A percentile compares a stretch with the other conserved stretches of the same genome.
Conservation (phyloP, 164 flowering plant species). For the Malania oleifera region DNA sequence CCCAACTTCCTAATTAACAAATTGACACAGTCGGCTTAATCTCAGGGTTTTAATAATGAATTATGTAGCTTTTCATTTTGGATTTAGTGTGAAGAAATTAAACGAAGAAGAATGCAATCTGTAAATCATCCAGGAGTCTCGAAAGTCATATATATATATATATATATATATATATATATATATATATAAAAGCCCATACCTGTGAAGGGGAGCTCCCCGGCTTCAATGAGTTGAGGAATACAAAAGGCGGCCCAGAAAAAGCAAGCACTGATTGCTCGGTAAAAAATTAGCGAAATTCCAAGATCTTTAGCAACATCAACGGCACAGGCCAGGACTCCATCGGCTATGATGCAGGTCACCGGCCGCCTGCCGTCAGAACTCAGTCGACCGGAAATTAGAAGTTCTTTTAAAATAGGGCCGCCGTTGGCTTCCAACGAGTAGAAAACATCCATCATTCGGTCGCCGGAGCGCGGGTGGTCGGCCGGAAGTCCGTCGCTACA, state of each 20-base stretch:
- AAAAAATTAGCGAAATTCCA: not conserved
- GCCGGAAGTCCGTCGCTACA: conserved; percentile 33
- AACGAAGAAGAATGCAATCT: too few species aligned
- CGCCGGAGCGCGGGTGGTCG: conserved; percentile 24
- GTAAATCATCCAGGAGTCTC: too few species aligned
- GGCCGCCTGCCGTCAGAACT: conserved; percentile 8
- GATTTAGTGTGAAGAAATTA: too few species aligned
- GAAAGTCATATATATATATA: too few species aligned
- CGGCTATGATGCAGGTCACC: conserved; percentile 18
- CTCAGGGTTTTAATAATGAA: too few species aligned
- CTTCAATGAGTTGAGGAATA: not conserved
- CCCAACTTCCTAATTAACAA: too few species aligned
- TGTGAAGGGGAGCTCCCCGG: not conserved
- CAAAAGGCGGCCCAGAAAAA: not conserved
- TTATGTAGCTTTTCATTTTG: too few species aligned
- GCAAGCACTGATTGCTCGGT: not conserved
- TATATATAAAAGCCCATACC: too few species aligned
- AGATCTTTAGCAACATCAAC: not conserved
- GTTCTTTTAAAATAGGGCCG: conserved; percentile 16
- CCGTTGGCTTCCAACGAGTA: conserved; percentile 10
- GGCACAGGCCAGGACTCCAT: not conserved
- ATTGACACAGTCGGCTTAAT: too few species aligned
- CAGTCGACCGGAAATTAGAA: conserved; percentile 7
- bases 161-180: too few species aligned
- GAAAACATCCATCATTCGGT: conserved; percentile 12